These are phyloP conservation scores for Microbotryum scabiosae DNA, from an alignment of 1,284 basidiomycete genomes.

Conservation along the genomic window DNA sequence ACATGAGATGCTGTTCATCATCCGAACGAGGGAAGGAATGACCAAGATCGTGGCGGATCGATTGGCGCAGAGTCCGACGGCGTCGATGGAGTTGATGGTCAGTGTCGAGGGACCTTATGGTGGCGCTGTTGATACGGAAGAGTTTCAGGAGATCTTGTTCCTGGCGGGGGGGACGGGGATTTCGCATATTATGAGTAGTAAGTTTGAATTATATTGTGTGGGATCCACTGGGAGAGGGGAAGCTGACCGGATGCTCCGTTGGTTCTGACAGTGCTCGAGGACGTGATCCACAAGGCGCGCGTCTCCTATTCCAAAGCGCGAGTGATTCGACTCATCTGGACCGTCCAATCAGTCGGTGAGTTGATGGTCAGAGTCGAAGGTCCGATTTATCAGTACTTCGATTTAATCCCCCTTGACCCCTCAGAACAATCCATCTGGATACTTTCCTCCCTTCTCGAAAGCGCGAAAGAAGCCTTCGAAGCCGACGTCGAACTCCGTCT, in stretches of 20 bases:
- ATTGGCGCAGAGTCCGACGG: slow-evolving; percentile 5
- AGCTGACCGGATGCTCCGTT: not conserved
- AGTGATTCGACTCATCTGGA: slow-evolving; percentile 18
- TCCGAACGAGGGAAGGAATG: slow-evolving; percentile 20
- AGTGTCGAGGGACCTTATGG: slow-evolving; percentile 19
- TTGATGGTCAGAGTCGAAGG: not conserved
- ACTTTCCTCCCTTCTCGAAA: slow-evolving; percentile 16
- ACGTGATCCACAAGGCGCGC: slow-evolving; percentile 13
- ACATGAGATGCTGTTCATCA: slow-evolving; percentile 27
- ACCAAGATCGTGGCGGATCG: slow-evolving; percentile 16
- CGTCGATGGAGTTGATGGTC: slow-evolving; percentile 8
- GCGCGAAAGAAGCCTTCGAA: slow-evolving; percentile 17
- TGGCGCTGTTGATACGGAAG: slow-evolving; percentile 12
- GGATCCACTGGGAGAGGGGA: not conserved
- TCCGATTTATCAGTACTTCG: too few species aligned
- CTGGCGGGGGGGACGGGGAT: slow-evolving; percentile 25
- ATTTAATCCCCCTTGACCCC: too few species aligned
- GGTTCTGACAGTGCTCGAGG: slow-evolving; percentile 10
- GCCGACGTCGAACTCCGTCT: slow-evolving; percentile 19
- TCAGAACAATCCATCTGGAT: slow-evolving; percentile 21
- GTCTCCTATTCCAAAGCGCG: slow-evolving; percentile 12
- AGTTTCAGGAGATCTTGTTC: slow-evolving; percentile 19
- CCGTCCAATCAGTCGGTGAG: slow-evolving; percentile 14
- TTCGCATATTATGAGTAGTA: slow-evolving; percentile 17
- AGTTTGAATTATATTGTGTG: not conserved